Percentiles rank a stretch among this genome's conserved stretches.
Conservation (phyloP, 768 basidiomycete genomes). For the Lactarius deliciosus region DNA sequence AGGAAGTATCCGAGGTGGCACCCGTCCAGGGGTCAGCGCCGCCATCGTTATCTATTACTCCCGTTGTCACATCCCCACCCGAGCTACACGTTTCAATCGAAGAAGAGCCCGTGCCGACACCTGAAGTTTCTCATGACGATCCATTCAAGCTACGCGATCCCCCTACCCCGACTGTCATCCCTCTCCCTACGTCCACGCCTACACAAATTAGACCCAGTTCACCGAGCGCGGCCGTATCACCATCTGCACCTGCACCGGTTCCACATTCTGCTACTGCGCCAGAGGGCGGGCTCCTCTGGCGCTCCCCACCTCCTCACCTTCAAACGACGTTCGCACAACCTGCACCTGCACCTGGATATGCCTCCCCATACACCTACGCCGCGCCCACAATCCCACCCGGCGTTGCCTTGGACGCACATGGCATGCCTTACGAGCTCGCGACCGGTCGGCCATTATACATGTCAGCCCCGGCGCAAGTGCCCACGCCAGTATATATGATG, state of each 20-base stretch:
- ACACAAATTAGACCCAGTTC: slow-evolving; percentile 18
- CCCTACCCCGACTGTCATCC: slow-evolving; percentile 42
- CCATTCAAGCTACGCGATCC: slow-evolving; percentile 58
- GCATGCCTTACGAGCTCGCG: slow-evolving; percentile 78
- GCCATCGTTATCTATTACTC: neutral
- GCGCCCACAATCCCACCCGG: slow-evolving; percentile 59
- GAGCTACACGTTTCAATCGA: slow-evolving; percentile 22
- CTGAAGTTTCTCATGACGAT: slow-evolving; percentile 50
- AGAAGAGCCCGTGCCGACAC: slow-evolving; percentile 33
- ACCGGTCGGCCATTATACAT: slow-evolving; percentile 81
- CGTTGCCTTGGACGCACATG: slow-evolving; percentile 69
- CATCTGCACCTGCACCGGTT: slow-evolving; percentile 12
- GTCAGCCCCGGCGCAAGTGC: slow-evolving; percentile 37
- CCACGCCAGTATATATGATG: slow-evolving; percentile 52
- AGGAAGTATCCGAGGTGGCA: neutral
- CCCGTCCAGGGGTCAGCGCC: neutral
- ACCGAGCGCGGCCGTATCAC: slow-evolving; percentile 5
- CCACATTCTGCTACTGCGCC: slow-evolving; percentile 15
- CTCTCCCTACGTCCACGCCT: slow-evolving; percentile 31
- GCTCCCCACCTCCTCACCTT: slow-evolving; percentile 44
- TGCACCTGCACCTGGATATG: slow-evolving; percentile 55
- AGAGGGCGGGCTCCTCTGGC: slow-evolving; percentile 34
- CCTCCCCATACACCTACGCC: slow-evolving; percentile 65
- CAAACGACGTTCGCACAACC: slow-evolving; percentile 44
- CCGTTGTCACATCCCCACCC: slow-evolving; percentile 8